Conservation (phyloP, 2,329 filamentous ascomycete species). For the Cadophora luteo-olivacea region DNA sequence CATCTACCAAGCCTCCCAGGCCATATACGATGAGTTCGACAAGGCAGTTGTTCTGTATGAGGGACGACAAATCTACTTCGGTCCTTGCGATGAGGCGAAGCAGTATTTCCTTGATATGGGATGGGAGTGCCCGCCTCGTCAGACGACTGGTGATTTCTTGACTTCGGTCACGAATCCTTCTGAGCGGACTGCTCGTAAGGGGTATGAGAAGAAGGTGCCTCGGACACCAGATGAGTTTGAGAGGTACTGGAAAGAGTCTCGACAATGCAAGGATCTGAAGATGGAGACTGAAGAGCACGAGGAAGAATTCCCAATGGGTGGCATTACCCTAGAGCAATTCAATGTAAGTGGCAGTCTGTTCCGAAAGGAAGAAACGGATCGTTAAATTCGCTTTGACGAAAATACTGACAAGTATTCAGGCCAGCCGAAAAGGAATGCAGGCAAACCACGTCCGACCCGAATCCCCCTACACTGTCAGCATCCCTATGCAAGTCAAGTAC, state of each 20-base stretch:
- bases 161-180: conserved; percentile 74
- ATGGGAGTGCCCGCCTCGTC: conserved; percentile 70
- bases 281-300: conserved; percentile 61
- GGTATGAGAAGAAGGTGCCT: conserved; percentile 63
- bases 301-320: conserved; percentile 45
- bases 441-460: conserved; percentile 65
- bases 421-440: conserved; percentile 43
- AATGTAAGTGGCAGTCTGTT: conserved; percentile 23
- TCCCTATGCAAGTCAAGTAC: conserved; percentile 75
- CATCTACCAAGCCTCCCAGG: conserved; percentile 75
- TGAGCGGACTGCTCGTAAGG: conserved; percentile 62
- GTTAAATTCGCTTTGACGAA: background rate
- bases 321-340: conserved; percentile 47
- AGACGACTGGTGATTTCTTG: conserved; percentile 68
- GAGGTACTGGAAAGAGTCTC: conserved; percentile 56
- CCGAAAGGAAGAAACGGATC: too few species aligned
- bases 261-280: conserved; percentile 50
- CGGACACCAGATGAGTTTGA: conserved; percentile 63
- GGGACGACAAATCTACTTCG: conserved; percentile 78
- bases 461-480: conserved; percentile 86
- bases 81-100: conserved; percentile 66
- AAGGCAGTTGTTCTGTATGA: conserved; percentile 72
- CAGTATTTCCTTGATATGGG: conserved; percentile 74
- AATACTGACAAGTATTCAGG: conserved; percentile 30
- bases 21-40: conserved; percentile 73